Evolutionary conservation across 176 grass and related monocot species (phyloP).

Genomic region (Raddia distichophylla): DNA sequence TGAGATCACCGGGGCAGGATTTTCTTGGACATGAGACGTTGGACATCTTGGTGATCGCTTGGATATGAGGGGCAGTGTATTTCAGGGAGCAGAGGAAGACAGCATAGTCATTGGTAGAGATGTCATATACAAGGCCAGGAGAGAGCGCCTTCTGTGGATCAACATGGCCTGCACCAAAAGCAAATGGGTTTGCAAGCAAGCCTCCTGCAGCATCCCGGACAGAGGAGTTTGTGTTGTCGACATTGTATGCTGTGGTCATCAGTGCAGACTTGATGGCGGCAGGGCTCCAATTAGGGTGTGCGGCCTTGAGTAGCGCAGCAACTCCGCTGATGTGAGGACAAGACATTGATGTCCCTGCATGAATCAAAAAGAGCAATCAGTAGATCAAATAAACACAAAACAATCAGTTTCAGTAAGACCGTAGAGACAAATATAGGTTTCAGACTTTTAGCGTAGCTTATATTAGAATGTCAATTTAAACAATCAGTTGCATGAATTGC

Average conservation of each 20-base stretch:
- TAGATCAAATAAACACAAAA: background rate
- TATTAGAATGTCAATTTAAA: background rate
- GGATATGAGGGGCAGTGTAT: conserved; percentile 68
- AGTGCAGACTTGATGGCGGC: conserved; percentile 92
- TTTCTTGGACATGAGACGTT: conserved; percentile 68
- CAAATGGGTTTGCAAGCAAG: conserved; percentile 64
- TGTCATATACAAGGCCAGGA: conserved; percentile 83
- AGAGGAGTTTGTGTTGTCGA: conserved; percentile 80
- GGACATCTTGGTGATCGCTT: conserved; percentile 70
- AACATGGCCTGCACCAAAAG: conserved; percentile 83
- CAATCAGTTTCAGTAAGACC: background rate
- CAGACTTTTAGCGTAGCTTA: background rate
- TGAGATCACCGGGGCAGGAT: conserved; percentile 75
- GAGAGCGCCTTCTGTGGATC: conserved; percentile 86
- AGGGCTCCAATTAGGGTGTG: conserved; percentile 88
- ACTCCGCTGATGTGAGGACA: conserved; percentile 98
- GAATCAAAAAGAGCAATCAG: conserved; percentile 13
- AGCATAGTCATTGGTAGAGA: conserved; percentile 71
- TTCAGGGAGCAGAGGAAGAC: conserved; percentile 87
- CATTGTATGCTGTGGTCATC: conserved; percentile 81
- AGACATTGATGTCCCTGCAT: conserved; percentile 96
- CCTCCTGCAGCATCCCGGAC: conserved; percentile 72
- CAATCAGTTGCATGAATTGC: background rate
- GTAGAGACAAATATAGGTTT: background rate
- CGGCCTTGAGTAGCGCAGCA: conserved; percentile 77